Conservation (phyloP, 176 grass and related monocot species). For the Chloris gayana region DNA sequence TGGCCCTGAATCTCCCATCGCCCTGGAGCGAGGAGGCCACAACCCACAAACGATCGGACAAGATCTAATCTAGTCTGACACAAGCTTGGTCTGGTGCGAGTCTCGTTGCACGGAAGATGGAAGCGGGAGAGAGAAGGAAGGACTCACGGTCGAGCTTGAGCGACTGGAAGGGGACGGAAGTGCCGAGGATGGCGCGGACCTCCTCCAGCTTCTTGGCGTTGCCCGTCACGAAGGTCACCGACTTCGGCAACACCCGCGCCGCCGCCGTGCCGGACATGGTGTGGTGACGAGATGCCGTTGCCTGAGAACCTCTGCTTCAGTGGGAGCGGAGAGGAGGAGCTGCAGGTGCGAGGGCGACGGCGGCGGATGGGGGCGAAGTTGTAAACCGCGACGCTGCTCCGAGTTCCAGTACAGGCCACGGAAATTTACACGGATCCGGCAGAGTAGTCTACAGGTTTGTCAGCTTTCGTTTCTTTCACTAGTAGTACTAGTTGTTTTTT, state of each 20-base stretch:
- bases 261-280: slow-evolving; percentile 51
- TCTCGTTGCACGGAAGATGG: not conserved
- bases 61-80: not conserved
- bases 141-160: slow-evolving; percentile 83
- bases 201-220: slow-evolving; percentile 99
- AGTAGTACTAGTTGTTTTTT: no score
- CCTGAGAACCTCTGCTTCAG: not conserved
- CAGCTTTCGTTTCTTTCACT: no score
- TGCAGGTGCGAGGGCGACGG: not conserved
- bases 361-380: no score
- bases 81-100: not conserved
- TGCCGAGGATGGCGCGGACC: slow-evolving; percentile 78
- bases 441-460: no score
- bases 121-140: not conserved
- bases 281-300: not conserved
- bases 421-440: no score
- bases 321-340: not conserved
- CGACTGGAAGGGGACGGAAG: slow-evolving; percentile 89
- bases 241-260: slow-evolving; percentile 66
- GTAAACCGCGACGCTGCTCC: no score
- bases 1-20: not conserved
- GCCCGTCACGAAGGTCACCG: slow-evolving; percentile 94
- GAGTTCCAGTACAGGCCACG: no score
- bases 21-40: not conserved
- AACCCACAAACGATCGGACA: not conserved